phyloP scores from a whole-genome alignment of 306 rosid species.

The Psophocarpus tetragonolobus region DNA sequence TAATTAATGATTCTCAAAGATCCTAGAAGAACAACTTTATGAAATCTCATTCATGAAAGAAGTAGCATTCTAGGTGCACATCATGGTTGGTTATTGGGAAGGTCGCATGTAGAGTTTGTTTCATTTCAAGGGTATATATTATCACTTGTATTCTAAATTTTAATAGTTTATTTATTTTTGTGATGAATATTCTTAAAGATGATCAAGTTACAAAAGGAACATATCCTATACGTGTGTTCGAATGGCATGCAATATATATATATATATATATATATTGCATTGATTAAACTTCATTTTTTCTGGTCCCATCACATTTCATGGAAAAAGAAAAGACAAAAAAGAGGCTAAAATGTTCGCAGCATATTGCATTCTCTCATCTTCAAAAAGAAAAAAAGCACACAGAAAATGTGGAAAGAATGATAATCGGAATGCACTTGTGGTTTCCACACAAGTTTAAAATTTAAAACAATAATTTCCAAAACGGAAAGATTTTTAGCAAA shows the following conservation, averaged over 20 bases:
- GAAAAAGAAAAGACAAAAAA: not conserved
- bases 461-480: not conserved
- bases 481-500: not conserved
- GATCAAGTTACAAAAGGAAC: not conserved
- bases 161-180: too few relatives aligned
- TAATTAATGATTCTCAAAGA: not conserved
- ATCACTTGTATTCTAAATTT: too few relatives aligned
- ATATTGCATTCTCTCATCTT: too few relatives aligned
- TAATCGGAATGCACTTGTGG: not conserved
- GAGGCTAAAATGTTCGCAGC: not conserved
- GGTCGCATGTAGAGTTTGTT: not conserved
- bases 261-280: too few relatives aligned
- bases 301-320: not conserved
- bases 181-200: not conserved
- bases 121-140: not conserved
- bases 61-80: not conserved
- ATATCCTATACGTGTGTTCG: not conserved
- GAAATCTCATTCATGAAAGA: not conserved
- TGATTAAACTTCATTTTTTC: too few relatives aligned
- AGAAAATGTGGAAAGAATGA: not conserved
- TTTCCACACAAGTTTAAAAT: not conserved
- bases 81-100: not conserved
- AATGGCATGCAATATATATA: too few relatives aligned
- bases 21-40: not conserved
- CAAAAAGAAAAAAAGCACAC: too few relatives aligned